phyloP scores from a whole-genome alignment of 2,329 filamentous ascomycete species.

The Volutella citrinella region DNA sequence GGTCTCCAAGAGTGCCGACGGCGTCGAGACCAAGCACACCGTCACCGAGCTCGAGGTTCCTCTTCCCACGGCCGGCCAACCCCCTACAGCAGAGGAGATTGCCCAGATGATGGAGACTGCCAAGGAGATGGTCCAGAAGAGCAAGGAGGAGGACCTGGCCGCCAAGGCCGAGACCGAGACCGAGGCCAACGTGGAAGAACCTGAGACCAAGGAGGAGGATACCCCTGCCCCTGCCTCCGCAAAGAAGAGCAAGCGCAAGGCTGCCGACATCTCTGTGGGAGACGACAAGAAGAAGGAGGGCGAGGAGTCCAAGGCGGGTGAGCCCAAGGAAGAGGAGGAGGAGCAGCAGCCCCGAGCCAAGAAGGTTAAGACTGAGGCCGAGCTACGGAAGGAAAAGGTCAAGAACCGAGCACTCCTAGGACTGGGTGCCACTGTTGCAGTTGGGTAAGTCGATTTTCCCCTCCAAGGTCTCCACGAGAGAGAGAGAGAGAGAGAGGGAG shows the following conservation, averaged over 20 bases:
- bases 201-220: constrained; percentile 34
- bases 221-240: constrained; percentile 28
- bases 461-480: constrained; percentile 6
- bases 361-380: constrained; percentile 76
- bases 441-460: constrained; percentile 68
- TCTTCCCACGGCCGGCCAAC: constrained; percentile 52
- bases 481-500: too few relatives aligned
- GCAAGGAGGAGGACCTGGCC: constrained; percentile 44
- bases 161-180: constrained; percentile 41
- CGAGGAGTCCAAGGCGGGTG: constrained; percentile 13
- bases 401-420: constrained; percentile 83
- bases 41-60: constrained; percentile 76
- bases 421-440: constrained; percentile 78
- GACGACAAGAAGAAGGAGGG: constrained; percentile 55
- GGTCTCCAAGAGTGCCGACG: constrained; percentile 50
- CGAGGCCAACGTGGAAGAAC: constrained; percentile 33
- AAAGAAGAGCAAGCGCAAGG: constrained; percentile 69
- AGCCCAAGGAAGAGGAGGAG: constrained; percentile 32
- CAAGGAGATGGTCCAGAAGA: constrained; percentile 79
- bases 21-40: constrained; percentile 67
- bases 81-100: constrained; percentile 74
- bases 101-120: constrained; percentile 82
- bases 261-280: constrained; percentile 67
- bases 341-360: constrained; percentile 58
- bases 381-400: constrained; percentile 81